phyloP scores from a whole-genome alignment of 305 asterid genomes.

The Nicotiana rustica region DNA sequence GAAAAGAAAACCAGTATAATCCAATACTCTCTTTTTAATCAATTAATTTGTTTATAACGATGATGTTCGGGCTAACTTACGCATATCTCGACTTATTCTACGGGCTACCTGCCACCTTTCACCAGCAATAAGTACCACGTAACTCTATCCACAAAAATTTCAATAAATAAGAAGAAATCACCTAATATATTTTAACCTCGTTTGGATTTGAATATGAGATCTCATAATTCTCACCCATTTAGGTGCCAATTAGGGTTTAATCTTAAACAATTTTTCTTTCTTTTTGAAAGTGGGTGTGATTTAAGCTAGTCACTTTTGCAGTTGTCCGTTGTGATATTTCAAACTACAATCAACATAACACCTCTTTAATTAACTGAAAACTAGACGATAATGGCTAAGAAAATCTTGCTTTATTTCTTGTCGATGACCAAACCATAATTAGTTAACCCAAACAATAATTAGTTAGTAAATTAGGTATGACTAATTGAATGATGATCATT shows the following conservation, averaged over 20 bases:
- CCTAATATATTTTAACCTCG: too few relatives aligned
- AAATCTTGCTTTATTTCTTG: constrained; percentile 3
- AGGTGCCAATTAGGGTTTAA: background rate
- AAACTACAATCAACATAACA: background rate
- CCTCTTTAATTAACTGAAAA: background rate
- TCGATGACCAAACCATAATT: background rate
- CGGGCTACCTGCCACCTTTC: too few relatives aligned
- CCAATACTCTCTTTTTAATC: background rate
- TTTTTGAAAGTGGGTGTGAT: background rate
- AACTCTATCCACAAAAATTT: too few relatives aligned
- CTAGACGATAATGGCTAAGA: background rate
- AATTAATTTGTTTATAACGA: too few relatives aligned
- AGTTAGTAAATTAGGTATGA: background rate
- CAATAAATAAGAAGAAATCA: too few relatives aligned
- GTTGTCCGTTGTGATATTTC: background rate
- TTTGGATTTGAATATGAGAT: too few relatives aligned
- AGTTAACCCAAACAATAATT: background rate
- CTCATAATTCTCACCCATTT: too few relatives aligned
- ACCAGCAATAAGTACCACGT: too few relatives aligned
- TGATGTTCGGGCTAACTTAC: too few relatives aligned
- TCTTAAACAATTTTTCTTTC: too few relatives aligned
- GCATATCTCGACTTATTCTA: too few relatives aligned
- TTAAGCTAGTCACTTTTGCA: background rate
- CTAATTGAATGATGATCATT: background rate
- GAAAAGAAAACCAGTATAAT: background rate